phyloP scores from a whole-genome alignment of 164 flowering plant genomes.

The Cinnamomum chago region DNA sequence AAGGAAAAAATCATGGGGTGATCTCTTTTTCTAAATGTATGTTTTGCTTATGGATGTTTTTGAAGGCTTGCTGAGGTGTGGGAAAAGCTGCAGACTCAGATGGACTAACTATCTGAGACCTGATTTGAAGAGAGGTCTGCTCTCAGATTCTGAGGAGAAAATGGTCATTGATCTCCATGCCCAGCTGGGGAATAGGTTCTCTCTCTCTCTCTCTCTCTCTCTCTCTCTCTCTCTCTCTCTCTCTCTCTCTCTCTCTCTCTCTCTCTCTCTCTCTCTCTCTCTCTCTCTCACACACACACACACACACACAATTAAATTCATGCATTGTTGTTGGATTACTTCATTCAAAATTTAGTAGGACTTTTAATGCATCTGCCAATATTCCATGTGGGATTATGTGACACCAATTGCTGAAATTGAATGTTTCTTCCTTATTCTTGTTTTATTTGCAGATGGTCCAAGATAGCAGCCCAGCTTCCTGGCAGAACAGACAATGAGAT shows the following conservation, averaged over 20 bases:
- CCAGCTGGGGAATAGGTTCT: conserved; percentile 60
- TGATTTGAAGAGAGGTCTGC: conserved; percentile 63
- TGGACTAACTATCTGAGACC: conserved; percentile 74
- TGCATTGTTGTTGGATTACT: not conserved
- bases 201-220: not conserved
- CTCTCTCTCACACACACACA: too few species aligned
- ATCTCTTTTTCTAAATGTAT: not conserved
- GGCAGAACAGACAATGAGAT: conserved; percentile 77
- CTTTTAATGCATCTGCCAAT: not conserved
- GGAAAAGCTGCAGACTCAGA: conserved; percentile 63
- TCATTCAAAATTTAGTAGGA: not conserved
- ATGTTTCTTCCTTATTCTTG: not conserved
- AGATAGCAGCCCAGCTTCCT: conserved; percentile 67
- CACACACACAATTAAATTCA: not conserved
- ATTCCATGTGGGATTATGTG: not conserved
- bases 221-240: not conserved
- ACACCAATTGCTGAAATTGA: not conserved
- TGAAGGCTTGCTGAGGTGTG: conserved; percentile 63
- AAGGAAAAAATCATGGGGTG: not conserved
- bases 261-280: not conserved
- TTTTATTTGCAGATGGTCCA: conserved; percentile 55
- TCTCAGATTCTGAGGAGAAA: conserved; percentile 58
- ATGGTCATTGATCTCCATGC: conserved; percentile 70
- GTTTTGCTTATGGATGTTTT: not conserved
- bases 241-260: not conserved